phyloP scores from a whole-genome alignment of 179 eudicot species.

The Vitellaria paradoxa region DNA sequence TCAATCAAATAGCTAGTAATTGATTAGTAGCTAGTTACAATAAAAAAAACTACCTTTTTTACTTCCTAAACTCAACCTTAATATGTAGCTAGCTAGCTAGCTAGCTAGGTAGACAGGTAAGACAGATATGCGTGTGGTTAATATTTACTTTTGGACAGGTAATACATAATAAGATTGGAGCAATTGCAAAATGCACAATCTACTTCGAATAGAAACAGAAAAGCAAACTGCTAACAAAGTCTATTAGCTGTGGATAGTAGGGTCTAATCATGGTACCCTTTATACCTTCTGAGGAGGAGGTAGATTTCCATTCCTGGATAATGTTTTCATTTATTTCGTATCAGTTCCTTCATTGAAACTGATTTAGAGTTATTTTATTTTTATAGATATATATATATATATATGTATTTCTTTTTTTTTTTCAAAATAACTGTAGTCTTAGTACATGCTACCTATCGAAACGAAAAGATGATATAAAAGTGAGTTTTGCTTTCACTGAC shows the following conservation, averaged over 20 bases:
- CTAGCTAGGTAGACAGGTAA: too few relatives aligned
- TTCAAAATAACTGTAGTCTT: neutral
- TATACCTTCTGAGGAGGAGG: neutral
- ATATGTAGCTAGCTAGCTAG: too few relatives aligned
- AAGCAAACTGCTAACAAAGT: neutral
- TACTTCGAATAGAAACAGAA: neutral
- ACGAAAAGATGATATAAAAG: neutral
- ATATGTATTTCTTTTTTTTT: too few relatives aligned
- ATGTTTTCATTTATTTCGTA: neutral
- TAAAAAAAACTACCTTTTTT: too few relatives aligned
- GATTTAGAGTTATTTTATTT: neutral
- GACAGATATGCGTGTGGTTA: too few relatives aligned
- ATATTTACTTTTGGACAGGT: too few relatives aligned
- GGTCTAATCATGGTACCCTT: slow-evolving; percentile 4
- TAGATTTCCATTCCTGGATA: neutral
- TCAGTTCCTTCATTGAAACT: neutral
- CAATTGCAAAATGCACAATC: neutral
- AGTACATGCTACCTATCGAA: neutral
- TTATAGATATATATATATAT: neutral
- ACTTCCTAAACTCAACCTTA: too few relatives aligned
- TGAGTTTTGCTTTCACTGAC: neutral
- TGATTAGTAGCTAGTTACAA: too few relatives aligned
- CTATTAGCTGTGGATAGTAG: neutral
- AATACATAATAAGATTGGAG: neutral
- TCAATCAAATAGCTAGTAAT: too few relatives aligned